phyloP scores from a whole-genome alignment of 164 flowering plant genomes.

The Aristolochia contorta region DNA sequence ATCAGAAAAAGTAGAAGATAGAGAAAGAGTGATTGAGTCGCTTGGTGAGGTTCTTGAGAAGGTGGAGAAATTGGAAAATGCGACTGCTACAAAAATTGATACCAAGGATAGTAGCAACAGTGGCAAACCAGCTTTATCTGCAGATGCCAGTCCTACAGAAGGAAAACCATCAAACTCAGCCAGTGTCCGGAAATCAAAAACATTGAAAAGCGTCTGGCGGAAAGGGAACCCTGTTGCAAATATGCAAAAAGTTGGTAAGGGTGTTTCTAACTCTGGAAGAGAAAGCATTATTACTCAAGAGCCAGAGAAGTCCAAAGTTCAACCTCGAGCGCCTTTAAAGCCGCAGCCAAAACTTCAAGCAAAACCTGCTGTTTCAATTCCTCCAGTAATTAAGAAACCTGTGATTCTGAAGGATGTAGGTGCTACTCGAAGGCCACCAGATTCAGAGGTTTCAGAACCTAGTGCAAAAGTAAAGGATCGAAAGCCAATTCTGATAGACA shows the following conservation, averaged over 20 bases:
- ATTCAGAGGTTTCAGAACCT: conserved; percentile 16
- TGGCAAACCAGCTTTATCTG: conserved; percentile 21
- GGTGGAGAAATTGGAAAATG: conserved; percentile 67
- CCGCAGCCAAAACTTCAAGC: conserved; percentile 48
- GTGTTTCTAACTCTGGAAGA: conserved; percentile 22
- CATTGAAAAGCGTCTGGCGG: conserved; percentile 83
- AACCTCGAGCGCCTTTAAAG: conserved; percentile 13
- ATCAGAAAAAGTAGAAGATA: conserved; percentile 32
- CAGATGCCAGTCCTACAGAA: conserved; percentile 13
- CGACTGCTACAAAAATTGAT: conserved; percentile 8
- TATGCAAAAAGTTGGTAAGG: conserved; percentile 45
- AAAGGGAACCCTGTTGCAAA: conserved; percentile 67
- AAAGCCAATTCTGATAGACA: conserved; percentile 76
- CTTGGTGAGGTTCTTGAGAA: conserved; percentile 85
- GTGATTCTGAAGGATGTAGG: conserved; percentile 67
- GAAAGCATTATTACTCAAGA: conserved; percentile 5
- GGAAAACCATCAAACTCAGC: conserved; percentile 19
- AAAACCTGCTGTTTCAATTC: conserved; percentile 57
- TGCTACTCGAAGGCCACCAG: conserved; percentile 32
- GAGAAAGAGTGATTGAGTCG: conserved; percentile 64
- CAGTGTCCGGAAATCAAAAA: conserved; percentile 26
- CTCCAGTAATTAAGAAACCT: conserved; percentile 45
- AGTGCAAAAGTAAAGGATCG: conserved; percentile 34
- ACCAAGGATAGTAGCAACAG: conserved; percentile 16
- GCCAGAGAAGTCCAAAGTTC: conserved; percentile 17